A percentile compares a stretch with the other conserved stretches of the same genome.
Evolutionary conservation across 192 early-diverging fungal genomes (phyloP).

Genomic region (Geranomyces michiganensis): DNA sequence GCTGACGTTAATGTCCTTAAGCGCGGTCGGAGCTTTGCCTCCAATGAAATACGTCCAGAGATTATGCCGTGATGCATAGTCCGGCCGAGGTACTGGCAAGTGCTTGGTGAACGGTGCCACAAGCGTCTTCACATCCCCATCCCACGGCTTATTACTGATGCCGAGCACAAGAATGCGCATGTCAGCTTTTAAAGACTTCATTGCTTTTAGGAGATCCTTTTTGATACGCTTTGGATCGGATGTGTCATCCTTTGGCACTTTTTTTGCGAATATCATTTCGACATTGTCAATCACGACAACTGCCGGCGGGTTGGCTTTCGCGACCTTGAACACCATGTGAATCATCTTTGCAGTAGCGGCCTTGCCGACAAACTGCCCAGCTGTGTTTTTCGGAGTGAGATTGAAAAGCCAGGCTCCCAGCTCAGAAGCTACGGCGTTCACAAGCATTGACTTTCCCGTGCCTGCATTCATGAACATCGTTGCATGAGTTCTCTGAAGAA

Average conservation of each 20-base stretch:
- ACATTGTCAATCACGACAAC: slow-evolving; percentile 62
- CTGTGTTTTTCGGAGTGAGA: slow-evolving; percentile 58
- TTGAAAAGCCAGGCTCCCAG: slow-evolving; percentile 60
- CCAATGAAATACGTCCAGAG: slow-evolving; percentile 52
- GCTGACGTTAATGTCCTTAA: slow-evolving; percentile 46
- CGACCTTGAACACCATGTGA: slow-evolving; percentile 72
- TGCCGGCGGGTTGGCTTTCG: slow-evolving; percentile 58
- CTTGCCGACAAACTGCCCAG: slow-evolving; percentile 63
- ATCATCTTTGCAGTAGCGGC: slow-evolving; percentile 55
- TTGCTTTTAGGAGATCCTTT: slow-evolving; percentile 59
- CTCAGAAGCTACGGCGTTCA: slow-evolving; percentile 61
- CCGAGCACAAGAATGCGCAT: slow-evolving; percentile 59
- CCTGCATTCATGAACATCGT: slow-evolving; percentile 39
- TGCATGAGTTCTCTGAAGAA: too few species aligned
- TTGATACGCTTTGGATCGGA: slow-evolving; percentile 67
- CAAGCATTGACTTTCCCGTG: slow-evolving; percentile 60
- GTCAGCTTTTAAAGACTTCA: slow-evolving; percentile 52
- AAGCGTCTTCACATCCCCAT: slow-evolving; percentile 56
- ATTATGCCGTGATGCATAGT: slow-evolving; percentile 46
- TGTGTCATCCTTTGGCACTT: slow-evolving; percentile 67
- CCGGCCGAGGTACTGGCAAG: slow-evolving; percentile 48
- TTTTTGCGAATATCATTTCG: slow-evolving; percentile 68
- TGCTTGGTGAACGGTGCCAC: slow-evolving; percentile 49
- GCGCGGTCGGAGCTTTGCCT: slow-evolving; percentile 19
- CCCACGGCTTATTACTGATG: slow-evolving; percentile 62